Base-by-base conservation (phyloP, 345 rosid genomes). In the Euphorbia pulcherrima region DNA sequence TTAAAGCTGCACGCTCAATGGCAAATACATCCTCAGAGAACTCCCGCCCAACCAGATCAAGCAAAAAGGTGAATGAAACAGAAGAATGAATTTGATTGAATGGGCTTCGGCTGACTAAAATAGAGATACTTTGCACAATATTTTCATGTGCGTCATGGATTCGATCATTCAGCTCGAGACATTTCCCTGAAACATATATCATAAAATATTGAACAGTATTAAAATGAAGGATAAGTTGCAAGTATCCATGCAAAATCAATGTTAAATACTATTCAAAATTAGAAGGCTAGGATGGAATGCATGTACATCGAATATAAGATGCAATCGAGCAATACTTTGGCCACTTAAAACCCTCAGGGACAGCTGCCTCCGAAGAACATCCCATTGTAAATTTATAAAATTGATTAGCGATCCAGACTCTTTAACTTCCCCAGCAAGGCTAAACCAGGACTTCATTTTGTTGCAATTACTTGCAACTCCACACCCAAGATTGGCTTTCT, bases 1-100 rank as follows among this genome's bases (percentile, higher is more conserved):
- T 87, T 55, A 86, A 61, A 52, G 73, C 72, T 41, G 96, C 95
- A 60, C 86, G 90, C 68, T 94, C 95, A 72, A 88, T 67, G 33
- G 86, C 85, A 64, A 94, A 84, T 52, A 79, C 70, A 80, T 91
- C 92, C 54, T 78, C 81, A 27, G 74, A 30, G 58, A 76, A 73
- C 72, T 94, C 95, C 72, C 82, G 82, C 48, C 83, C 92, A 46
- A 89, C 79, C 71, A 85, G 77, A 70, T 86, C 87, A 80, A 89
- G 82, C 81, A 89, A 68, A 72, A 67, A 65, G 11, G 71, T 23
- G 41, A 65, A 65, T 0, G 76, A 68, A 71, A 60, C 65, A 74
- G 83, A 48, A 71, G 83, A 69, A 50, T 58, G 54, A 66, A 59
- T 65, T 72, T 60, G 81, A 62, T 56, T 33, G 64, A 73, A 77